Base-by-base conservation (phyloP, 2,329 filamentous ascomycete genomes). In the Alternaria arbusti region DNA sequence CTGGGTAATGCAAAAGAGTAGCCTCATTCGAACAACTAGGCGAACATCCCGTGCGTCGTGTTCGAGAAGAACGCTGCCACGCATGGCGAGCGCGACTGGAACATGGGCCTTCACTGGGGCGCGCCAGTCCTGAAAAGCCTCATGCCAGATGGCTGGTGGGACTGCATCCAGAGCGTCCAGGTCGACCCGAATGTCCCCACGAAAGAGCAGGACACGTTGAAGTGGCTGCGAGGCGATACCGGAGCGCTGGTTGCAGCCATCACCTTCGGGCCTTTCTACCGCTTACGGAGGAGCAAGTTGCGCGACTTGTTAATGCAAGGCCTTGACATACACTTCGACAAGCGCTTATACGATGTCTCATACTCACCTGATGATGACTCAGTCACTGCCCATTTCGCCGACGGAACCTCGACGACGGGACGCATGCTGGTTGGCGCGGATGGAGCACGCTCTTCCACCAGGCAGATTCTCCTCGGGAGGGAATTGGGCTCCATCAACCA, bases 21-120 rank as follows among this genome's bases (percentile, higher is more conserved):
- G 22, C 23, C 52, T 40, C 12, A n/a, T 43, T 49, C 25, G 30
- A 49, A 64, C 51, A 52, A 56, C 46, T 32, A 80, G 78, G 74
- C 73, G 17, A 74, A 74, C 6, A 74, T 80, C 55, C 44, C 62
- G 64, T 89, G 87, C 74, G 80, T 74, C 40, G 84, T 89, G 46
- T 89, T 86, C 70, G 87, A 90, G 76, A 86, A 86, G 45, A 85
- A 88, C 66, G 61, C 71, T 6, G 81, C 84, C 44, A 79, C 85
- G 32, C 64, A 69, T 43, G 45, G 79, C 76, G 60, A 85, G 83
- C 30, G 85, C 79, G 88, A 88, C 65, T 90, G 88, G 89, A 89
- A 87, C 4, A 79, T 90, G 60, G 90, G 88, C 0, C 79, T 90
- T 60, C 87, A 90, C 72, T 90, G 88, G 88, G 86, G 86, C 5